Base-by-base conservation (phyloP, 2,329 filamentous ascomycete species). In the Diaporthe velutina region DNA sequence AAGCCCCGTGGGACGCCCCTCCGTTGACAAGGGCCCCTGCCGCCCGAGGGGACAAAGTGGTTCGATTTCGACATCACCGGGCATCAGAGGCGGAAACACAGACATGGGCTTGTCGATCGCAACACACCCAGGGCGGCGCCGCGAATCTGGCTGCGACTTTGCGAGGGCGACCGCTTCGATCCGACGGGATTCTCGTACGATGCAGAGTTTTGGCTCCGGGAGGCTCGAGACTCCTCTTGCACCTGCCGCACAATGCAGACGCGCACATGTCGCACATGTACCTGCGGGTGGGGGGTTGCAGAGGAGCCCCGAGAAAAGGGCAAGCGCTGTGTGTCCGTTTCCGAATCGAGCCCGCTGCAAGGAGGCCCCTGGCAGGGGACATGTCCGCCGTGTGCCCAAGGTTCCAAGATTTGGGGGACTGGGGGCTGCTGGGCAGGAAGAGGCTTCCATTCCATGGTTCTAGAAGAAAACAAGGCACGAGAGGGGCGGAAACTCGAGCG, bases 61-160 rank as follows among this genome's bases (percentile, higher is more conserved):
- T 67, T 66, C 64, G 73, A 75, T 75, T 75, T 60, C 40, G 52
- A 64, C 73, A 71, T 75, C 73, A 75, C 71, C 38, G 35, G 61
- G 55, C 71, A 70, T 45, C 30, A 52, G 35, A 74, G 42, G 64
- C 66, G 73, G 55, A 71, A 71, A 74, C 54, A 64, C 54, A 70
- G 64, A 67, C 45, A 25, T 67, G 64, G 61, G 73, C 57, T 74
- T 71, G 72, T 70, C 73, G 73, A 74, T 74, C 73, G 25, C 73
- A 40, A 61, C 30, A 35, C 48, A 30, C 42, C 42, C 58, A 22
- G 35, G 64, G 28, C 45, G 40, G 70, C 57, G 35, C 60, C 54
- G 42, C 54, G 70, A 48, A 71, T 71, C 70, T 60, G 42, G 55
- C 30, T 60, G 45, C 70, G 70, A 71, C 70, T 60, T 48, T 71